Evolutionary conservation across 306 rosid genomes (phyloP).

Genomic region (Cucurbita argyrosperma): DNA sequence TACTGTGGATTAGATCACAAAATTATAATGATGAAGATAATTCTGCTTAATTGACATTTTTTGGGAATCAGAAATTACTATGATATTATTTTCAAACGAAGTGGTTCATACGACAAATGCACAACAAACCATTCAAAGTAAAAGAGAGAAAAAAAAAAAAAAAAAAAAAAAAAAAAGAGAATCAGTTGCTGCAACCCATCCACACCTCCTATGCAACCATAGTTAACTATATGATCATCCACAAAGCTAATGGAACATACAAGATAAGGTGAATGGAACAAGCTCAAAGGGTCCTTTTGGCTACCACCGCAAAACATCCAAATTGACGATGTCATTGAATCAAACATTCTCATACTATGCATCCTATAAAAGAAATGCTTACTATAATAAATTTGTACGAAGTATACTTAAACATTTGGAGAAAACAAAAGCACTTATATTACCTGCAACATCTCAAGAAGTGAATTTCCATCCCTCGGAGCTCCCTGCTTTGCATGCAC

Average conservation of each 20-base stretch:
- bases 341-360: neutral
- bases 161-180: neutral
- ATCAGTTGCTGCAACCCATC: neutral
- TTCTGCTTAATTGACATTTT: neutral
- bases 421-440: neutral
- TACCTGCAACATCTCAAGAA: constrained; percentile 86
- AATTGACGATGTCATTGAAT: no score
- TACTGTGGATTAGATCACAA: neutral
- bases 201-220: neutral
- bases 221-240: no score
- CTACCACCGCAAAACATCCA: no score
- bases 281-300: neutral
- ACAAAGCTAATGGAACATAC: no score
- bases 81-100: neutral
- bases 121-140: neutral
- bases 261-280: neutral
- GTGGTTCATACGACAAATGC: neutral
- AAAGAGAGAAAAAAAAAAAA: neutral
- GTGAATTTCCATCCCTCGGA: constrained; percentile 80
- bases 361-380: neutral
- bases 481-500: constrained; percentile 97
- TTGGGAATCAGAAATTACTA: neutral
- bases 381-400: neutral
- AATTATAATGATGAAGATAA: neutral
- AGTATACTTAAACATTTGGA: neutral